These are phyloP conservation scores for Hydrangea macrophylla DNA, from an alignment of 148 eudicot genomes.

Conservation along the genomic window DNA sequence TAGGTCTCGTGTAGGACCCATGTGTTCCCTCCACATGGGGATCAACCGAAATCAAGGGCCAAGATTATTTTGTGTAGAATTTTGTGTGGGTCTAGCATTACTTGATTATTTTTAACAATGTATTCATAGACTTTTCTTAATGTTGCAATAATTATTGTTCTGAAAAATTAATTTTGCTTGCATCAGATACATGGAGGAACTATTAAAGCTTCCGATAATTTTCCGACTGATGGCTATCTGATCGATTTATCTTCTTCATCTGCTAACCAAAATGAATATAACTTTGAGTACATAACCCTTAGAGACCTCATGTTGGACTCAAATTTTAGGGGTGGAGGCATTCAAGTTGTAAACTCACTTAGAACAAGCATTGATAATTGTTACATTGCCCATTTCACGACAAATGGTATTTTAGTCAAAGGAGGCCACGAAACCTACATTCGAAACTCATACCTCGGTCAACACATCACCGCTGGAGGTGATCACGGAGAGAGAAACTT, in stretches of 20 bases:
- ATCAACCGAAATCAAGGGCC: no score
- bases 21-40: no score
- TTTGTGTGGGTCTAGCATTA: no score
- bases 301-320: constrained; percentile 78
- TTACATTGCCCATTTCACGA: constrained; percentile 69
- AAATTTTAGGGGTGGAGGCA: constrained; percentile 72
- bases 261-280: constrained; percentile 19
- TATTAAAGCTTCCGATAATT: constrained; percentile 52
- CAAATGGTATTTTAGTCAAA: constrained; percentile 60
- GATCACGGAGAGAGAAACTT: constrained; percentile 59
- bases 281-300: constrained; percentile 66
- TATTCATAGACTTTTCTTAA: no score
- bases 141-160: no score
- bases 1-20: no score
- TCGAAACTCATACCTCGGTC: constrained; percentile 67
- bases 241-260: constrained; percentile 56
- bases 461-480: constrained; percentile 72
- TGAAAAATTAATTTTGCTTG: no score
- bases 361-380: constrained; percentile 73
- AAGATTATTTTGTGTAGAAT: no score
- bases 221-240: constrained; percentile 46
- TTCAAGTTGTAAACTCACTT: constrained; percentile 45
- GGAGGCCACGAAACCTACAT: constrained; percentile 86
- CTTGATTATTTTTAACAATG: no score
- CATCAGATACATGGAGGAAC: constrained; percentile 88